Conservation (phyloP, 2,329 filamentous ascomycete species). For the Penicillium sp. region DNA sequence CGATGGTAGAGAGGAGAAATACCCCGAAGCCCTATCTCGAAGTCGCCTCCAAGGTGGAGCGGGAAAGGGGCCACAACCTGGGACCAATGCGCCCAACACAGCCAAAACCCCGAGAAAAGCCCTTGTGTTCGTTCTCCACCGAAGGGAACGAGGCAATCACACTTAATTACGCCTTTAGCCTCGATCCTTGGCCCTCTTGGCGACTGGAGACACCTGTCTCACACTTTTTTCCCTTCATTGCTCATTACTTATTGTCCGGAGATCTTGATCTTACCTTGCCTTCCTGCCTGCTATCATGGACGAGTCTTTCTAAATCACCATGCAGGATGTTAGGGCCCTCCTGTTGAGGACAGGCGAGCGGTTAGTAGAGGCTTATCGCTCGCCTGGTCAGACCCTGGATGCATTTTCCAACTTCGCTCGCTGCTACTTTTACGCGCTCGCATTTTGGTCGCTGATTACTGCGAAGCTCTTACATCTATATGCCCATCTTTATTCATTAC, state of each 20-base stretch:
- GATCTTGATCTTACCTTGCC: not conserved
- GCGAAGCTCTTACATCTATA: conserved; percentile 30
- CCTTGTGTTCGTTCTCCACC: not conserved
- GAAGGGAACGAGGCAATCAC: not conserved
- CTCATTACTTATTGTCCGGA: too few relatives aligned
- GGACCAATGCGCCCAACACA: not conserved
- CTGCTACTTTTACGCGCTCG: conserved; percentile 31
- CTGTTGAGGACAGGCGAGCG: conserved; percentile 7
- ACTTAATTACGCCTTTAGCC: conserved; percentile 1
- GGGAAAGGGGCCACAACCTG: not conserved
- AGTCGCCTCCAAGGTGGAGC: not conserved
- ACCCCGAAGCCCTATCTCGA: too few relatives aligned
- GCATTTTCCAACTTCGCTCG: conserved; percentile 28
- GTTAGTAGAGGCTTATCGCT: conserved; percentile 9
- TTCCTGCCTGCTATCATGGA: not conserved
- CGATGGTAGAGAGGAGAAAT: not conserved
- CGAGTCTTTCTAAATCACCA: not conserved
- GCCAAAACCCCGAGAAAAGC: not conserved
- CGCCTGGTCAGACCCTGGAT: conserved; percentile 18
- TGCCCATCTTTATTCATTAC: conserved; percentile 28
- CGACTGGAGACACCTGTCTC: not conserved
- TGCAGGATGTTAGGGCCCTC: not conserved
- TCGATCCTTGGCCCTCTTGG: conserved; percentile 4
- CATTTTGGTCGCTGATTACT: conserved; percentile 26
- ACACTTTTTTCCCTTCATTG: not conserved